Evolutionary conservation across 2,329 filamentous ascomycete genomes (phyloP).

Genomic region (Xenoacremonium recifei): DNA sequence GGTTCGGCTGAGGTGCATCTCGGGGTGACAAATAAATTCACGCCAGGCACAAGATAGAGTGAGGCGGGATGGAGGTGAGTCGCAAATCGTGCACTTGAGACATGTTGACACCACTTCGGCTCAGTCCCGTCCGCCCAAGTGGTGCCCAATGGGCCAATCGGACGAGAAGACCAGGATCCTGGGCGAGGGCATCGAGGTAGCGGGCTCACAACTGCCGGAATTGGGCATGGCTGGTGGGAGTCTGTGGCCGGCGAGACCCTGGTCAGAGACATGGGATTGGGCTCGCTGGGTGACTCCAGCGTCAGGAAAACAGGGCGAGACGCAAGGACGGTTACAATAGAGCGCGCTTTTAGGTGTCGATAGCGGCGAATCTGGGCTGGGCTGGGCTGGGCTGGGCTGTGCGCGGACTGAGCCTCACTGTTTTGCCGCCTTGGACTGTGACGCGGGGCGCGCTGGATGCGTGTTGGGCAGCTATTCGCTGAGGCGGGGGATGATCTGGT

Average conservation of each 20-base stretch:
- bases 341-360: slow-evolving; percentile 1
- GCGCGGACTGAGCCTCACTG: neutral
- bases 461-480: slow-evolving; percentile 7
- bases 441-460: neutral
- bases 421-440: neutral
- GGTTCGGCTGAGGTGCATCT: no score
- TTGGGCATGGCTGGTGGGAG: no score
- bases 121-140: slow-evolving; percentile 3
- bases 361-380: slow-evolving; percentile 1
- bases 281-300: no score
- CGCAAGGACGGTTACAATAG: no score
- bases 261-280: no score
- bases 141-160: slow-evolving; percentile 12
- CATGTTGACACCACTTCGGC: slow-evolving; percentile 16
- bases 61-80: no score
- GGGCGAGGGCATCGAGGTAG: slow-evolving; percentile 11
- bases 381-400: neutral
- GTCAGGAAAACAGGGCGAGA: no score
- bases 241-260: no score
- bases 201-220: slow-evolving; percentile 16
- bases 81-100: slow-evolving; percentile 13
- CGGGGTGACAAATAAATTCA: no score
- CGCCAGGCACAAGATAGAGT: no score
- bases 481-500: neutral
- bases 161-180: slow-evolving; percentile 1